Conservation (phyloP, 129 eudicot species). For the Pseudognaphalium luteoalbum region DNA sequence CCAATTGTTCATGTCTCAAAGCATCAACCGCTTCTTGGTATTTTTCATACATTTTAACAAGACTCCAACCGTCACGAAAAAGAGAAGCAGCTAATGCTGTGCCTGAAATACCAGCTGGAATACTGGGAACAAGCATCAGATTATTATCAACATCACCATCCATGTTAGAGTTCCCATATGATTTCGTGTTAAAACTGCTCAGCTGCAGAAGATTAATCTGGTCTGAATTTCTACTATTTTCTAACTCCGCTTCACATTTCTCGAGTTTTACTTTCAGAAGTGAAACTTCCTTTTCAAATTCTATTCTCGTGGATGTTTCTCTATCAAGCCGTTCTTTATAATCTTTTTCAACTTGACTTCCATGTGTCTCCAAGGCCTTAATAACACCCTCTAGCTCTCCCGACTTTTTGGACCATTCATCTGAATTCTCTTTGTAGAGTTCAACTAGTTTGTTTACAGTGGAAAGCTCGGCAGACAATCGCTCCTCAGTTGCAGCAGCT, state of each 20-base stretch:
- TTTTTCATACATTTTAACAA: constrained; percentile 82
- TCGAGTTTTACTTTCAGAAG: constrained; percentile 64
- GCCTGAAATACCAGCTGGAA: constrained; percentile 87
- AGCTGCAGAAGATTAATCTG: constrained; percentile 58
- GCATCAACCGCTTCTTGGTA: constrained; percentile 98
- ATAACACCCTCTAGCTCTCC: constrained; percentile 98
- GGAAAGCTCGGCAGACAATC: constrained; percentile 65
- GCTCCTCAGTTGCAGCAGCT: constrained; percentile 68
- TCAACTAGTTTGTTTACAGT: constrained; percentile 87
- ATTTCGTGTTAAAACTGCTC: constrained; percentile 47
- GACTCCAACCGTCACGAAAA: constrained; percentile 96
- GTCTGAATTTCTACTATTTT: constrained; percentile 48
- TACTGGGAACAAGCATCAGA: constrained; percentile 60
- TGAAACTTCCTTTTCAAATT: constrained; percentile 55
- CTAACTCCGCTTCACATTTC: constrained; percentile 61
- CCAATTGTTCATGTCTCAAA: constrained; percentile 82
- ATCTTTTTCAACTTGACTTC: constrained; percentile 75
- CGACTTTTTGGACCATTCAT: constrained; percentile 96
- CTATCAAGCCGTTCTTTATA: constrained; percentile 77
- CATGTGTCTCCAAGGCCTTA: constrained; percentile 86
- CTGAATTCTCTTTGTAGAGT: constrained; percentile 84
- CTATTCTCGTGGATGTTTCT: constrained; percentile 56
- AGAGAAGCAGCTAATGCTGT: constrained; percentile 98
- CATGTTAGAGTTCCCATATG: constrained; percentile 35
- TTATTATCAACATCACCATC: constrained; percentile 40